These are phyloP conservation scores for Metarhizium robertsii DNA, from an alignment of 2,329 filamentous ascomycete species.

Conservation along the genomic window DNA sequence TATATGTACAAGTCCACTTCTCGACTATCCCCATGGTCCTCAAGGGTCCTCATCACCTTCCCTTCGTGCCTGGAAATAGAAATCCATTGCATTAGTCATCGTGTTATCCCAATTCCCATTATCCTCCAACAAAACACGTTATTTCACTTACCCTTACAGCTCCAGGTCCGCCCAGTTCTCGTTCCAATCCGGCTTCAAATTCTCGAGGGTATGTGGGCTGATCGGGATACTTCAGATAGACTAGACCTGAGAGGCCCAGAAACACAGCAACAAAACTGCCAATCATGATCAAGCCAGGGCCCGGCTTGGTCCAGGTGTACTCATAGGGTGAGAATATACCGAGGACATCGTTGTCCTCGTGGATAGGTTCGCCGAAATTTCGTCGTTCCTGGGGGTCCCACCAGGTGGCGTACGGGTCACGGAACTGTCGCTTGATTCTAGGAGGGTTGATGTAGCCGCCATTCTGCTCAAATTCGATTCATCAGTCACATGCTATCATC, in stretches of 20 bases:
- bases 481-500: conserved; percentile 9
- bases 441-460: conserved; percentile 76
- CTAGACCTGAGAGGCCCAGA: conserved; percentile 54
- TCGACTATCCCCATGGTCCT: conserved; percentile 8
- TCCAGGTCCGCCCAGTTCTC: conserved; percentile 63
- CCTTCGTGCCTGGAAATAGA: conserved; percentile 37
- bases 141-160: conserved; percentile 51
- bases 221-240: conserved; percentile 65
- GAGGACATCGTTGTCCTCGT: conserved; percentile 92
- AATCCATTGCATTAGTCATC: background rate
- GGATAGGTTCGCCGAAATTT: conserved; percentile 92
- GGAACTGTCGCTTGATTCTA: conserved; percentile 76
- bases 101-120: conserved; percentile 13
- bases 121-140: background rate
- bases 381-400: conserved; percentile 96
- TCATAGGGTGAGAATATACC: conserved; percentile 83
- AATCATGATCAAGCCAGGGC: conserved; percentile 60
- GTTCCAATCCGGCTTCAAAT: conserved; percentile 63
- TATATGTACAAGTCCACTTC: conserved; percentile 24
- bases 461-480: conserved; percentile 45
- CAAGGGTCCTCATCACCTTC: conserved; percentile 45
- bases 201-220: conserved; percentile 58
- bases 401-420: conserved; percentile 89
- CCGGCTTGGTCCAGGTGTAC: conserved; percentile 72
- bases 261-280: conserved; percentile 57